phyloP scores from a whole-genome alignment of 345 rosid genomes.

The Durio zibethinus region DNA sequence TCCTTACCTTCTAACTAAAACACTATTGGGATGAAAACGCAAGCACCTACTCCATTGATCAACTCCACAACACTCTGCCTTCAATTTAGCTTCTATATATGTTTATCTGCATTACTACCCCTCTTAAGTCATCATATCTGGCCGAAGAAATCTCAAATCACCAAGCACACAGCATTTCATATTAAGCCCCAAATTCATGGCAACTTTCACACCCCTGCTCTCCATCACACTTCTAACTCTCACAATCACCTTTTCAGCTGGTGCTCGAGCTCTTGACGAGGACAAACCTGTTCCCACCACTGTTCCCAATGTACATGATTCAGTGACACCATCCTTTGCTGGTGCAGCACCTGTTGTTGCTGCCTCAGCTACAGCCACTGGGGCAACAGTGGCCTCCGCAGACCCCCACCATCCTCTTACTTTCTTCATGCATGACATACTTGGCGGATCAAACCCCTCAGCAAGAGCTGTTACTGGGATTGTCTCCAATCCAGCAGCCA shows the following conservation, averaged over 20 bases:
- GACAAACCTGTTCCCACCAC: not conserved
- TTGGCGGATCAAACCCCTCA: slow-evolving; percentile 68
- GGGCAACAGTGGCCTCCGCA: slow-evolving; percentile 15
- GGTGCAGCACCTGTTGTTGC: not conserved
- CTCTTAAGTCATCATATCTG: not conserved
- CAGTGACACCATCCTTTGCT: not conserved
- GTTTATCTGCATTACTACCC: not conserved
- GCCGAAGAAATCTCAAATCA: not conserved
- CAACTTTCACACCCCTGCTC: not conserved
- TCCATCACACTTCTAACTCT: slow-evolving; percentile 4
- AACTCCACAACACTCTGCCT: not conserved
- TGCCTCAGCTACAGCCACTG: slow-evolving; percentile 17
- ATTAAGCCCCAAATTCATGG: not conserved
- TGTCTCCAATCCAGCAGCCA: slow-evolving; percentile 54
- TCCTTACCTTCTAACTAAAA: not conserved
- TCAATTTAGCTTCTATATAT: not conserved
- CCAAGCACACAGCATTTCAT: not conserved
- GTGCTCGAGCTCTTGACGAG: slow-evolving; percentile 6
- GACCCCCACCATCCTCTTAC: slow-evolving; percentile 31
- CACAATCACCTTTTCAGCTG: not conserved
- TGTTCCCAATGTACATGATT: slow-evolving; percentile 11
- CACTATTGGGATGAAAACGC: not conserved
- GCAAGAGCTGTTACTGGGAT: slow-evolving; percentile 74
- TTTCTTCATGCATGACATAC: slow-evolving; percentile 83
- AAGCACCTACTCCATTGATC: slow-evolving; percentile 12